Evolutionary conservation across 306 rosid genomes (phyloP).

Genomic region (Prunus mira): DNA sequence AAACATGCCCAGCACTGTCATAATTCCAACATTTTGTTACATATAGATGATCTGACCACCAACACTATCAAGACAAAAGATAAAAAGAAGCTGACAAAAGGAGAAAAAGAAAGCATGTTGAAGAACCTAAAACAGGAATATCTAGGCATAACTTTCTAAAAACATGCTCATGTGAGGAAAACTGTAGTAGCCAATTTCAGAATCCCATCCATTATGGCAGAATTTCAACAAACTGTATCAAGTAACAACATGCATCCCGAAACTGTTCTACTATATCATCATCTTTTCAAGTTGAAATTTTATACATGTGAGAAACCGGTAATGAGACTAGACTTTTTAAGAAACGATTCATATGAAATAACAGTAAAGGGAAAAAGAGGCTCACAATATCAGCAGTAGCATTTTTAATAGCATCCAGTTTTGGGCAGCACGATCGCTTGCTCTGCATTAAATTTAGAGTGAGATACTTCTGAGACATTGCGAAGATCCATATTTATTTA

Average conservation of each 20-base stretch:
- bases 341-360: background rate
- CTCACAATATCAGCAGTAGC: conserved; percentile 93
- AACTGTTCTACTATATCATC: background rate
- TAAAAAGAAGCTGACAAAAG: background rate
- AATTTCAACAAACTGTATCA: background rate
- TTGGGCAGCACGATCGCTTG: conserved; percentile 78
- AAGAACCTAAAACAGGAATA: background rate
- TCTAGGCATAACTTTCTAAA: background rate
- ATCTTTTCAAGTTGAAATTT: background rate
- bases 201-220: background rate
- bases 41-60: background rate
- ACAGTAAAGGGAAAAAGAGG: conserved; percentile 19
- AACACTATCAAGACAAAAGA: background rate
- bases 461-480: conserved; percentile 2
- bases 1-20: background rate
- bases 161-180: background rate
- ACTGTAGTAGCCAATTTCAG: background rate
- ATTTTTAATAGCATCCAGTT: conserved; percentile 78
- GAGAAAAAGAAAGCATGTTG: no score
- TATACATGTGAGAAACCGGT: background rate
- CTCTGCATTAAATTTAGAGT: conserved; percentile 53
- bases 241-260: background rate
- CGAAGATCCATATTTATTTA: background rate
- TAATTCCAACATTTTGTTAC: background rate
- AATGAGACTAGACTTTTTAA: background rate